phyloP scores from a whole-genome alignment of 345 rosid species.

The Gossypium bickii region DNA sequence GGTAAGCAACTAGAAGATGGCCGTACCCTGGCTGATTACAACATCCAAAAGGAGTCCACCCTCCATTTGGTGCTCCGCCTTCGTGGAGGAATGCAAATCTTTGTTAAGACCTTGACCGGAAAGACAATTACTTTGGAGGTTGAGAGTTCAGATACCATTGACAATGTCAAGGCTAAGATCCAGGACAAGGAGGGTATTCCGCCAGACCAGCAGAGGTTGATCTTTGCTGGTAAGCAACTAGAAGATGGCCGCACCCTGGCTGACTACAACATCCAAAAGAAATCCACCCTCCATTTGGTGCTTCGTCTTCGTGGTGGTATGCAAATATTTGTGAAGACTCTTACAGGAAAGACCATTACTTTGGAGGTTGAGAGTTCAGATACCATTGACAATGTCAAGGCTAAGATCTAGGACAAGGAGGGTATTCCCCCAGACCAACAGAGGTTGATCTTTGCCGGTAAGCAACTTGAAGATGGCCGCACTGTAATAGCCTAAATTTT shows the following conservation, averaged over 20 bases:
- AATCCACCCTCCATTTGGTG: slow-evolving; percentile 15
- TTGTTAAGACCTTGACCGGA: background rate
- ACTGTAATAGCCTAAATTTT: too few species aligned
- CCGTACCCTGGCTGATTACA: slow-evolving; percentile 2
- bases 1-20: slow-evolving; percentile 12
- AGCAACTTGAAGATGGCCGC: slow-evolving; percentile 8
- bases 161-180: background rate
- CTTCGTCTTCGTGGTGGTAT: slow-evolving; percentile 17
- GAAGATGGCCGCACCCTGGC: slow-evolving; percentile 8
- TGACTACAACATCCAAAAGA: slow-evolving; percentile 14
- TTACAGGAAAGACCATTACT: background rate
- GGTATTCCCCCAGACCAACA: slow-evolving; percentile 12
- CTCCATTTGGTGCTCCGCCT: slow-evolving; percentile 11
- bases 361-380: slow-evolving; percentile 8
- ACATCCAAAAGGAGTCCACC: slow-evolving; percentile 12
- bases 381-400: slow-evolving; percentile 8
- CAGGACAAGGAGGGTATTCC: slow-evolving; percentile 2
- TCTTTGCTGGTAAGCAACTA: background rate
- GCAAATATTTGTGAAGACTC: slow-evolving; percentile 19
- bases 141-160: background rate
- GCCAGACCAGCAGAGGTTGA: slow-evolving; percentile 2
- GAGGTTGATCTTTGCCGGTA: slow-evolving; percentile 5
- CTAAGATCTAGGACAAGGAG: slow-evolving; percentile 1
- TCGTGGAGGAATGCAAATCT: slow-evolving; percentile 8
- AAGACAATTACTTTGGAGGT: slow-evolving; percentile 1